phyloP scores from a whole-genome alignment of 257 asterid genomes.

The Rauvolfia tetraphylla region DNA sequence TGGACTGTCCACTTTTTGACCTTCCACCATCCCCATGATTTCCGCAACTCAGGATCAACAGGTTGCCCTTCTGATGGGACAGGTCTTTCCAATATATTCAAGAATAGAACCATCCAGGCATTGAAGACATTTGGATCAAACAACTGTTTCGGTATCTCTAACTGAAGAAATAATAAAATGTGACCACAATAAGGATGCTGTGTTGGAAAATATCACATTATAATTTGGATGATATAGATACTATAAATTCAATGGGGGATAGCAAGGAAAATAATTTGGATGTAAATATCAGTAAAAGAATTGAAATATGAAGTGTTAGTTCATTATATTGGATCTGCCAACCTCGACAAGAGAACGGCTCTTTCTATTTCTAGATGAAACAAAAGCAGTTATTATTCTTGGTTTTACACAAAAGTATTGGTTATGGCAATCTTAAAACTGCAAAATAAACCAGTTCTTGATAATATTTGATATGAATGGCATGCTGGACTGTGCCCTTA shows the following conservation, averaged over 20 bases:
- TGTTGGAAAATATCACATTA: not conserved
- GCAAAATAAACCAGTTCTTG: not conserved
- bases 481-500: not conserved
- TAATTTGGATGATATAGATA: not conserved
- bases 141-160: conserved; percentile 94
- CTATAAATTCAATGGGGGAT: not conserved
- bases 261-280: not conserved
- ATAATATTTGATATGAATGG: not conserved
- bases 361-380: not conserved
- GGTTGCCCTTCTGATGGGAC: conserved; percentile 95
- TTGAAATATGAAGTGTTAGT: not conserved
- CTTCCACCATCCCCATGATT: conserved; percentile 99
- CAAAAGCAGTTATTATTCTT: not conserved
- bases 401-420: not conserved
- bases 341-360: not conserved
- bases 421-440: not conserved
- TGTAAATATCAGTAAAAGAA: not conserved
- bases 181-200: not conserved
- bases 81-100: conserved; percentile 88
- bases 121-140: conserved; percentile 84
- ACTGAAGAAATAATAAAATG: conserved; percentile 36
- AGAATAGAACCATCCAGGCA: conserved; percentile 94
- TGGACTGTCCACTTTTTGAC: conserved; percentile 98
- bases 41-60: conserved; percentile 77
- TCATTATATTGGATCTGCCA: not conserved